Evolutionary conservation across 176 grass and related monocot species (phyloP).

Genomic region (Oryza punctata): DNA sequence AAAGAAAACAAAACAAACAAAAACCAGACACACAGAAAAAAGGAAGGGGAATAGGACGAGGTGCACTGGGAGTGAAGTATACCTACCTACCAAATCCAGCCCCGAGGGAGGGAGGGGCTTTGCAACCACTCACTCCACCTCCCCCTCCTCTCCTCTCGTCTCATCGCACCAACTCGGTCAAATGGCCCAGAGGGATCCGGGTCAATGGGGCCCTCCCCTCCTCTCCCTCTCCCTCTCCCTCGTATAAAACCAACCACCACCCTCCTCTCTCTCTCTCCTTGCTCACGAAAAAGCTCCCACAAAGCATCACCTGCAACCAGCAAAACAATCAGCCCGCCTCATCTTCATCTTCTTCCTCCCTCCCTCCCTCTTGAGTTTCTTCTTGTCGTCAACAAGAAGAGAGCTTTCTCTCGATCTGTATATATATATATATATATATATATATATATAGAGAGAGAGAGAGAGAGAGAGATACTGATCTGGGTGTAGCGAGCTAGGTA

Average conservation of each 20-base stretch:
- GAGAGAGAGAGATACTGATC: neutral
- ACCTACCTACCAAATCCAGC: slow-evolving; percentile 71
- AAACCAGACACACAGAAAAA: slow-evolving; percentile 1
- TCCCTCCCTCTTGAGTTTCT: neutral
- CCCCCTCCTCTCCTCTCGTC: neutral
- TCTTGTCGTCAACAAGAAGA: neutral
- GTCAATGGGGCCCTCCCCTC: slow-evolving; percentile 48
- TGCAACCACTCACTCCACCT: slow-evolving; percentile 53
- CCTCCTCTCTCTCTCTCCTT: neutral
- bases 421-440: neutral
- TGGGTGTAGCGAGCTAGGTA: neutral
- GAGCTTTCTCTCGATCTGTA: too few species aligned
- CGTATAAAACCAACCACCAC: slow-evolving; percentile 51
- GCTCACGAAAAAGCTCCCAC: slow-evolving; percentile 49
- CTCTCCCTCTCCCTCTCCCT: neutral
- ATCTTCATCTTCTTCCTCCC: slow-evolving; percentile 12
- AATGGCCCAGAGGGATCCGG: slow-evolving; percentile 57
- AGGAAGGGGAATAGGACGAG: slow-evolving; percentile 43
- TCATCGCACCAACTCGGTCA: slow-evolving; percentile 70
- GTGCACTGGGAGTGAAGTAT: slow-evolving; percentile 48
- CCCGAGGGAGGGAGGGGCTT: slow-evolving; percentile 19
- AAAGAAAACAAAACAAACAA: neutral
- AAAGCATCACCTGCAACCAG: slow-evolving; percentile 1
- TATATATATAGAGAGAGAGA: too few species aligned
- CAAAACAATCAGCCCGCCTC: neutral